Evolutionary conservation across 768 basidiomycete species (phyloP), one percentile per base, ranked within the genome.

Genomic region (Leccinellum luteum): DNA sequence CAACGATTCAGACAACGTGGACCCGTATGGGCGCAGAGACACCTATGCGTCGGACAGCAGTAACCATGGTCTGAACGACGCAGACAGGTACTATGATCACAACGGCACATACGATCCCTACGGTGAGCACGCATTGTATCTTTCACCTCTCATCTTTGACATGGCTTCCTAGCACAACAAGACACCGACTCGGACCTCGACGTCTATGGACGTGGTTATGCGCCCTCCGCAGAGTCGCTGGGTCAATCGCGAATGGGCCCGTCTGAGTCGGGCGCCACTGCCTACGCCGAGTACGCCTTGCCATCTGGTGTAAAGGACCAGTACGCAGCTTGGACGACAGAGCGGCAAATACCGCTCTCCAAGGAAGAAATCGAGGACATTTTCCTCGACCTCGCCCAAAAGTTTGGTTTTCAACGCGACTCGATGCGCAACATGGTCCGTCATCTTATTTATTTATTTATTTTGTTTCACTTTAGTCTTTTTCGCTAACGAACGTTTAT

Each of bases 331-430:
- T 99, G 97, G 97, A 86, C 85, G 10, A 74, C 85, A 41, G 97
- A 98, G 52, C 87, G 91, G 14, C 86, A 90, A 63, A 97, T 98
- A 60, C 96, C 96, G n/a, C 79, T 99, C 14, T 95, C 94, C 19
- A 98, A 98, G 79, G 97, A 99, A 74, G 97, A 98, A 78, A 98
- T 98, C 55, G 96, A 98, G 72, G 97, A 99, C 70, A 92, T 99
- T 51, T 92, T 98, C 70, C 84, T 98, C 51, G 97, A 98, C 78
- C 81, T 99, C 32, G 89, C 94, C 27, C 94, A 98, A 80, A 99
- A 98, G 75, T 99, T 98, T 75, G 97, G 97, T 60, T 99, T 99
- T 71, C 97, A 95, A 77, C 81, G 87, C 56, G 94, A 95, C 72
- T 91, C 89, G 15, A 94, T 93, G 92, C 81, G 93, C 59, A 98